phyloP scores from a whole-genome alignment of 1,139 yeast genomes.

The Saccharomyces hybrid region DNA sequence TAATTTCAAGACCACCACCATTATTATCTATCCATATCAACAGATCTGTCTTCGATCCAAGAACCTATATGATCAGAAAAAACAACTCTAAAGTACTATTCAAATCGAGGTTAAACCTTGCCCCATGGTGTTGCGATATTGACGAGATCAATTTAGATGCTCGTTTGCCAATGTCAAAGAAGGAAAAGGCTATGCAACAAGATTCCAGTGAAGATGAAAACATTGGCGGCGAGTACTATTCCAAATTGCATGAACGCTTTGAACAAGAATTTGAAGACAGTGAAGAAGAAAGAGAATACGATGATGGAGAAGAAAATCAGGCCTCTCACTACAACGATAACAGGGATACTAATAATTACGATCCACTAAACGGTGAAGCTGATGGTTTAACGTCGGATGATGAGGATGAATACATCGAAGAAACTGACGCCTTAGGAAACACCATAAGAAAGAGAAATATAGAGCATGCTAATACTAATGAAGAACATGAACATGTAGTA shows the following conservation, averaged over 20 bases:
- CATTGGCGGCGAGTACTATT: slow-evolving; percentile 27
- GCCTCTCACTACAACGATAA: slow-evolving; percentile 5
- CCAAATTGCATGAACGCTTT: slow-evolving; percentile 26
- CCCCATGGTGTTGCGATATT: slow-evolving; percentile 63
- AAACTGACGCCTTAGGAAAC: slow-evolving; percentile 27
- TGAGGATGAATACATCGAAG: slow-evolving; percentile 22
- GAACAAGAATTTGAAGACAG: slow-evolving; percentile 31
- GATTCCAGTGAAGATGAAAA: slow-evolving; percentile 32
- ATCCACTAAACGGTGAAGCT: slow-evolving; percentile 25
- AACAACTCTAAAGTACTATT: slow-evolving; percentile 77
- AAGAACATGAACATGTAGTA: slow-evolving; percentile 1
- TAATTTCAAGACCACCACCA: slow-evolving; percentile 77
- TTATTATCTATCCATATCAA: slow-evolving; percentile 79
- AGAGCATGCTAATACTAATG: slow-evolving; percentile 10
- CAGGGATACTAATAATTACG: slow-evolving; percentile 22
- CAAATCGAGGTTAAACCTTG: slow-evolving; percentile 58
- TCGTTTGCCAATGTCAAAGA: slow-evolving; percentile 61
- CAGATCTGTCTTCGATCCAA: slow-evolving; percentile 85
- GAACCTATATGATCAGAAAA: slow-evolving; percentile 74
- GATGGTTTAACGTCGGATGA: slow-evolving; percentile 14
- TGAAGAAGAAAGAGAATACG: slow-evolving; percentile 24
- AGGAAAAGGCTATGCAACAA: slow-evolving; percentile 31
- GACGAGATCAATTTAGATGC: slow-evolving; percentile 74
- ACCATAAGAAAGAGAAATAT: slow-evolving; percentile 17
- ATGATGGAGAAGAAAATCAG: slow-evolving; percentile 7